Base-by-base conservation (phyloP, 306 rosid genomes). In the Glycine tomentella region DNA sequence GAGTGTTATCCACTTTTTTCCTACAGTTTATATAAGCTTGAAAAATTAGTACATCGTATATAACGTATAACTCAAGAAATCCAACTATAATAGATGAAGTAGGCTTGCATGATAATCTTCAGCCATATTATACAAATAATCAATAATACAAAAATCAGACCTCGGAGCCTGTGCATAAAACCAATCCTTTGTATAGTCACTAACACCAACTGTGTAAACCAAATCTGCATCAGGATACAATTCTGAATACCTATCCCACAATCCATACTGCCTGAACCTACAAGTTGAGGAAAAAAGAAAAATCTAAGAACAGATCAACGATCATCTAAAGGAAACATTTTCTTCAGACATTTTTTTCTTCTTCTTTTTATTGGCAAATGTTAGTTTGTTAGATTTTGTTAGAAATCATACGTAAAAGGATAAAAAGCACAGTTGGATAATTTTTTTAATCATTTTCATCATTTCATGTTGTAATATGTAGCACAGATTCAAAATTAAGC, bases 211-310 rank as follows among this genome's bases (percentile, higher is more conserved):
- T 3, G 90, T 91, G 89, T 85, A 94, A 44, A 90, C 77, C 87
- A 92, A 85, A 82, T 94, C 98, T 50, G 36, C 86, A 2, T 87
- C 80, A 12, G 98, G 97, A 80, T 90, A 91, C 83, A 94, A 74
- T 9, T 94, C 97, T 69, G 93, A 46, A 50, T 91, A 92, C 86
- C 97, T 91, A 67, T 91, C 97, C 98, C 98, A 95, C 75, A 95
- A 80, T 65, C 97, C 98, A 75, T 92, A 92, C 77, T 95, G 97
- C 83, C 97, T 90, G 80, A 86, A 94, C 90, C 98, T 92, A 84
- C 12, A 77, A 85, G 59, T 77, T 68, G 50, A 53, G 34, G 80
- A 48, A 66, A 67, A 71, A 46, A 51, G 53, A 31, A 68, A 81
- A 70, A 74, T 59, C 78, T n/a, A 55, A 81, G 67, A 63, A 57